phyloP scores from a whole-genome alignment of 495 filamentous ascomycete species.

The Astrothelium subdiscretum region DNA sequence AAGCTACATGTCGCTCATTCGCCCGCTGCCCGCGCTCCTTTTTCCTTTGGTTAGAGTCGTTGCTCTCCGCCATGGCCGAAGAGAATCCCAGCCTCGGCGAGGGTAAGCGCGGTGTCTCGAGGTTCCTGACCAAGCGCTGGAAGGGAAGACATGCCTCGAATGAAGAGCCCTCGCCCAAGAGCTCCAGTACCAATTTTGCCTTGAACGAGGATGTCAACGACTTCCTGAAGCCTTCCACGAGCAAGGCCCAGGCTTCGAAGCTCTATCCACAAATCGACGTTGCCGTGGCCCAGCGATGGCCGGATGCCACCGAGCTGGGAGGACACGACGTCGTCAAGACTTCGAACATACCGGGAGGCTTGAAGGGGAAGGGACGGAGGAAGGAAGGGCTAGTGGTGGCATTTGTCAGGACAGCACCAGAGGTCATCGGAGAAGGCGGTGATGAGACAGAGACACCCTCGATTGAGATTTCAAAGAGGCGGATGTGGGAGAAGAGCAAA shows the following conservation, averaged over 20 bases:
- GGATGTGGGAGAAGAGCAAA: conserved; percentile 13
- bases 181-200: conserved; percentile 8
- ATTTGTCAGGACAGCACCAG: conserved; percentile 55
- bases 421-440: conserved; percentile 76
- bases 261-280: conserved; percentile 26
- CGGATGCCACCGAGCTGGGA: conserved; percentile 20
- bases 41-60: background rate
- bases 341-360: background rate
- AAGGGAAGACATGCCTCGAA: conserved; percentile 1
- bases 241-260: conserved; percentile 15
- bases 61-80: conserved; percentile 9
- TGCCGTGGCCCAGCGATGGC: conserved; percentile 28
- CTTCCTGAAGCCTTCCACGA: conserved; percentile 32
- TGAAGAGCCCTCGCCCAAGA: background rate
- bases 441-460: conserved; percentile 65
- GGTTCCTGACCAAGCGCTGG: conserved; percentile 9
- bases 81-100: conserved; percentile 7
- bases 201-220: conserved; percentile 27
- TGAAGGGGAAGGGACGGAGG: conserved; percentile 17
- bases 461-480: conserved; percentile 50
- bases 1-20: conserved; percentile 3
- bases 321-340: conserved; percentile 6
- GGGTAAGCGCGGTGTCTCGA: conserved; percentile 5
- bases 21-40: background rate
- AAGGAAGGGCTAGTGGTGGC: conserved; percentile 58